Base-by-base conservation (phyloP, 768 basidiomycete genomes). In the Leccinum boreale region DNA sequence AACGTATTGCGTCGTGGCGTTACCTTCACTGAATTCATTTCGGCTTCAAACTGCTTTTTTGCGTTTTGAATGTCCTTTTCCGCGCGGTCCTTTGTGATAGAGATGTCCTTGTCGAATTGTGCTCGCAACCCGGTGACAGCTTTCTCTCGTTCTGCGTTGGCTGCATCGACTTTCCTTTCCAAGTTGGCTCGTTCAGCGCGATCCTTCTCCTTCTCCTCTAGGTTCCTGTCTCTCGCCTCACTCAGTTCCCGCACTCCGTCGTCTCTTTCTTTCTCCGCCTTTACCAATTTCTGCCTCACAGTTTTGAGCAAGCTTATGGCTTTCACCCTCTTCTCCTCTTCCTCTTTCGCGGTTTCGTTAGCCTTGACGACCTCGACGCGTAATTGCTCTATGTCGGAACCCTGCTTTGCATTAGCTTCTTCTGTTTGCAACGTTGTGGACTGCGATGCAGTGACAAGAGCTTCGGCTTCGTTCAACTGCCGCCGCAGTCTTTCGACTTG, bases 301-400 rank as follows among this genome's bases (percentile, higher is more conserved):
- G 94, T 94, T 75, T 98, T 98, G 57, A 99, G 77, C 26, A 98
- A 75, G 52, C 86, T 89, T 62, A 98, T 89, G 0, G 95, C 95
- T 67, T 98, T 99, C 19, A 86, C 84, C 12, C 96, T 85, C 74
- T 99, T 98, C 74, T 99, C 97, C 71, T 98, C 97, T 69, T 98
- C 97, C 59, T 98, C 95, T 70, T 92, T 97, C 5, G 85, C 87
- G 10, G 77, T 55, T 19, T 75, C 77, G 61, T 85, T 86, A 3
- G 81, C 74, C 47, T 81, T 82, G 49, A 85, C 80, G 1, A 87
- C 71, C 56, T 97, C 91, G 17, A 78, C 71, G 49, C 79, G 78
- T n/a, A 94, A 74, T 17, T 78, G 79, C 3, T 81, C 79, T 0
- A 87, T 73, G 42, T 90, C 85, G 0, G 74, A 72, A 53, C 81